Conservation (phyloP, 495 filamentous ascomycete genomes). For the Saxispiralis lemnorum region DNA sequence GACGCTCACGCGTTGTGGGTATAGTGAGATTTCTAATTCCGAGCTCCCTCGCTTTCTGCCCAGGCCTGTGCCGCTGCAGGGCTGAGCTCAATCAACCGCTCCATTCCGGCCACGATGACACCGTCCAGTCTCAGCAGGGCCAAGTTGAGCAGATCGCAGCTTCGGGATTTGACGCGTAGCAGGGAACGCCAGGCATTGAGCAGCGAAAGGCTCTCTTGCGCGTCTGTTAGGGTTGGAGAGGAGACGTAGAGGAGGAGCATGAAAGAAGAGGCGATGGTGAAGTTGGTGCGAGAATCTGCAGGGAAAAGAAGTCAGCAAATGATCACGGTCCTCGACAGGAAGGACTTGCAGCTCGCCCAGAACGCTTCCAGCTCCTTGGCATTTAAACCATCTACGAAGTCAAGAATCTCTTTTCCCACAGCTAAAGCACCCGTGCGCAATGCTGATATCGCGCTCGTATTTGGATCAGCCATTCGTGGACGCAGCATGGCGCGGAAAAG, state of each 20-base stretch:
- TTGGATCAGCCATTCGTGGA: conserved; percentile 1
- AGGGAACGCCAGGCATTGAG: conserved; percentile 10
- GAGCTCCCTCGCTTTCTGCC: conserved; percentile 1
- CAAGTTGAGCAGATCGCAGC: conserved; percentile 11
- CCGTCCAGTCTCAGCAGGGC: conserved; percentile 9
- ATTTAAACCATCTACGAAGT: conserved; percentile 9
- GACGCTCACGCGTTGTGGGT: too few relatives aligned
- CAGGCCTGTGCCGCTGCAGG: conserved; percentile 7
- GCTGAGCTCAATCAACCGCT: conserved; percentile 8
- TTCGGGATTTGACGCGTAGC: conserved; percentile 10
- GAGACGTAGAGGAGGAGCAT: conserved; percentile 13
- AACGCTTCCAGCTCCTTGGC: conserved; percentile 11
- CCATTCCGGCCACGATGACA: conserved; percentile 8
- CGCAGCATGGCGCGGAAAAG: conserved; percentile 14
- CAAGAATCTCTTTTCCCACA: conserved; percentile 5
- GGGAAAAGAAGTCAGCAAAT: neutral
- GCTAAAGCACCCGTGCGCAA: conserved; percentile 7
- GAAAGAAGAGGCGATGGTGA: conserved; percentile 11
- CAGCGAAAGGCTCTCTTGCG: conserved; percentile 9
- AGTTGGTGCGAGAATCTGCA: conserved; percentile 12
- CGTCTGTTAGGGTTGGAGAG: conserved; percentile 2
- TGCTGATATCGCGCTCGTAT: conserved; percentile 3
- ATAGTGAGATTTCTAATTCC: too few relatives aligned
- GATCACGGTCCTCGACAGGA: neutral
- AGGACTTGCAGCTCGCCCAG: conserved; percentile 10